Evolutionary conservation across 1,284 basidiomycete species (phyloP), one percentile per base, ranked within the genome.

Genomic region (Volvariella volvacea): DNA sequence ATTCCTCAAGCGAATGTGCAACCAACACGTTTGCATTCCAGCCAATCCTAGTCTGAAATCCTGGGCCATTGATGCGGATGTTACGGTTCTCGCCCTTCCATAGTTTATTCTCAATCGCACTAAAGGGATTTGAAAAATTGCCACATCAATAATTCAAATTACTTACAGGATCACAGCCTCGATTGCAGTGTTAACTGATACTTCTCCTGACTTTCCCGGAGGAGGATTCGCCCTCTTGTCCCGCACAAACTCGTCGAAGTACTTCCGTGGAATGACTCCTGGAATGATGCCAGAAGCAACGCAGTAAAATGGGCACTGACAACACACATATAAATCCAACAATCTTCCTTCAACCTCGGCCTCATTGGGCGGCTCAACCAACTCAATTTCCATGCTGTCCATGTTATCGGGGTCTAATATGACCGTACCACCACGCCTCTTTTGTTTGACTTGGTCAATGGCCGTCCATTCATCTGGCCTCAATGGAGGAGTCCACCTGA

Each of bases 241-340:
- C 17, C 57, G 55, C 6, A 67, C 52, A 42, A 71, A 70, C 46
- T 68, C 67, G 30, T 72, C 66, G 52, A 71, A 62, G 42, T 73
- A 62, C 46, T 73, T 73, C 33, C 64, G 59, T 9, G 83, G 76
- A 47, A 90, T 70, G 22, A 89, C 77, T 6, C 84, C 84, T 28
- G 85, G 78, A 37, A 89, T 79, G 41, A 82, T 64, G 21, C 73
- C 71, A 14, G 83, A 86, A 2, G 76, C 80, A 37, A 87, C 66
- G 49, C 80, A 78, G 56, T 83, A 85, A 48, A 82, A 64, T 17
- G 77, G 79, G 60, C 88, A 90, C 55, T 89, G 87, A 55, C 88
- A 90, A 58, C 87, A 90, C 37, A 88, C 66, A 55, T 85, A 89
- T 22, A 89, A 67, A 59, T 89, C 85, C 31, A 90, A 62, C 19